Conservation (phyloP, 1,139 yeast genomes). For the Blastobotrys aristatus region DNA sequence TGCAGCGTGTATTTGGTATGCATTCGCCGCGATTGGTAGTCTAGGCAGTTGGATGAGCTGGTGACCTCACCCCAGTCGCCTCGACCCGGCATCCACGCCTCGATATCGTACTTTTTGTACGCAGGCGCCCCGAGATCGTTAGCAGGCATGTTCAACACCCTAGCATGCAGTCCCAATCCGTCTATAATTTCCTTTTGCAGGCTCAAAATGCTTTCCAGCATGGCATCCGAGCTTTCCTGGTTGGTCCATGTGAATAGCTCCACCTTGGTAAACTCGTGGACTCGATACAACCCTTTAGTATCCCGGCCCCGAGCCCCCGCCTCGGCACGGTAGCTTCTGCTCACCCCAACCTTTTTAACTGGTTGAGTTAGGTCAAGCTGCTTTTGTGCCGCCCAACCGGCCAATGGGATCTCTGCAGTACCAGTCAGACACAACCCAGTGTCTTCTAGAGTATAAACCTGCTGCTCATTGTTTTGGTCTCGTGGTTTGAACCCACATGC, state of each 20-base stretch:
- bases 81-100: constrained; percentile 98
- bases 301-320: constrained; percentile 97
- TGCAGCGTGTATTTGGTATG: constrained; percentile 48
- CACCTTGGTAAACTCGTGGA: constrained; percentile 96
- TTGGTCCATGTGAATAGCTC: constrained; percentile 80
- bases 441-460: constrained; percentile 57
- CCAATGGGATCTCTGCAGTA: constrained; percentile 93
- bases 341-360: constrained; percentile 66
- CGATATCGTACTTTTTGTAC: constrained; percentile 83
- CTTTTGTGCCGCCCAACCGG: constrained; percentile 56
- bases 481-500: constrained; percentile 97
- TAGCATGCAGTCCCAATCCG: constrained; percentile 72
- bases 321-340: constrained; percentile 89
- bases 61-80: constrained; percentile 91
- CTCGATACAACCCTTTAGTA: constrained; percentile 87
- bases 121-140: constrained; percentile 95
- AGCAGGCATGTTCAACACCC: constrained; percentile 83
- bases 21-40: constrained; percentile 81
- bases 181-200: constrained; percentile 62
- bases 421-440: constrained; percentile 70
- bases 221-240: constrained; percentile 38
- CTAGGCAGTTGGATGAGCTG: constrained; percentile 88
- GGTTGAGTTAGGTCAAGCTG: constrained; percentile 42
- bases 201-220: constrained; percentile 52
- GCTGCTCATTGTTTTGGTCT: constrained; percentile 82